phyloP scores from a whole-genome alignment of 805 yeast species.

The Hanseniaspora lindneri region DNA sequence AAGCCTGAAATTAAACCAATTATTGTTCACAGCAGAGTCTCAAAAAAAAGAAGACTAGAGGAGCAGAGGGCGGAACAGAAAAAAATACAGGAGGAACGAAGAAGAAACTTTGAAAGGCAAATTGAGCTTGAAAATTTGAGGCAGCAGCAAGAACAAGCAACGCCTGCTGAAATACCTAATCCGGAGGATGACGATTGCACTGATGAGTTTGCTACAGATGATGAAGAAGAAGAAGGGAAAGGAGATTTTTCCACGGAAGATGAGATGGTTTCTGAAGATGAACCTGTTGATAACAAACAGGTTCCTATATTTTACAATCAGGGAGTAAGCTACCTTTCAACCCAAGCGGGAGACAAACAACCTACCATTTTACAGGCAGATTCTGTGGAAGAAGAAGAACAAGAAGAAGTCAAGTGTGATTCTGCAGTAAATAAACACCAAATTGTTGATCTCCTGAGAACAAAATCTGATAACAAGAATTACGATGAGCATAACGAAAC shows the following conservation, averaged over 20 bases:
- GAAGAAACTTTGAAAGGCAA: background rate
- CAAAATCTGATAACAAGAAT: background rate
- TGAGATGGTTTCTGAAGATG: conserved; percentile 18
- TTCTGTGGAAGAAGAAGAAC: no score
- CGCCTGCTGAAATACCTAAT: background rate
- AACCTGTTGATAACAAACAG: conserved; percentile 24
- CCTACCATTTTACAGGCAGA: no score
- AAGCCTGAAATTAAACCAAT: no score
- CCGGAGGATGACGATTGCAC: background rate
- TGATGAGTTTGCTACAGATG: conserved; percentile 10
- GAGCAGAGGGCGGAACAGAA: background rate
- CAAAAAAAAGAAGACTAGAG: background rate
- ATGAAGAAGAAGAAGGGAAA: background rate
- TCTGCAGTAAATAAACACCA: no score
- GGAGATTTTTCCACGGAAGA: background rate
- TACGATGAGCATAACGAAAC: background rate
- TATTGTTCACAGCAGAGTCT: background rate
- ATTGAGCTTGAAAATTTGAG: background rate
- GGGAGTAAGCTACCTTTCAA: no score
- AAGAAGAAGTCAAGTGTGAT: no score
- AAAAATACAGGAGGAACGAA: background rate
- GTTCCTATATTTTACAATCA: no score
- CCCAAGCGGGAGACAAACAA: no score
- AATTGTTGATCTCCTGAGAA: no score
- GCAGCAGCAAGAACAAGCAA: background rate